Evolutionary conservation across 768 basidiomycete species (phyloP).

Genomic region (Suillus paluster): DNA sequence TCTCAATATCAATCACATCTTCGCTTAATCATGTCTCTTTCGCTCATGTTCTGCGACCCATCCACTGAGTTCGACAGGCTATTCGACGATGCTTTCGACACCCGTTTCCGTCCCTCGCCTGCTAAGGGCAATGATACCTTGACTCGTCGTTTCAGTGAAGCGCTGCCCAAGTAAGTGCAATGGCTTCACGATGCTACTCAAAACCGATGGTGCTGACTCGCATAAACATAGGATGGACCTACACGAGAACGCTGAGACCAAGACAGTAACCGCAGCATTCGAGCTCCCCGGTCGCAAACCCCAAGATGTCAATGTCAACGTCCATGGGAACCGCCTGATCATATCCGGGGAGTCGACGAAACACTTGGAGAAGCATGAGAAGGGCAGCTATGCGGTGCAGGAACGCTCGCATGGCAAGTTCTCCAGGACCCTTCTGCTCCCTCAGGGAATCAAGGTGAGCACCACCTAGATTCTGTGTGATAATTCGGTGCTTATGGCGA

Average conservation of each 20-base stretch:
- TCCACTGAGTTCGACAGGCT: slow-evolving; percentile 48
- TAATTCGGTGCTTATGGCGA: neutral
- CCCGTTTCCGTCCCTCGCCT: slow-evolving; percentile 26
- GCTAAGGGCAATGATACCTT: slow-evolving; percentile 14
- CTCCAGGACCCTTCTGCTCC: slow-evolving; percentile 50
- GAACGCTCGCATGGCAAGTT: slow-evolving; percentile 56
- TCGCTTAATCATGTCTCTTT: slow-evolving; percentile 25
- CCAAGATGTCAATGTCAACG: slow-evolving; percentile 56
- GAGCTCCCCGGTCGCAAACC: slow-evolving; percentile 61
- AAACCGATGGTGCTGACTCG: neutral
- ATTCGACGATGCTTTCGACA: slow-evolving; percentile 40
- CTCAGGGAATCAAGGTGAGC: slow-evolving; percentile 50
- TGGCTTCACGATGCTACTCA: neutral
- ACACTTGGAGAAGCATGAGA: slow-evolving; percentile 37
- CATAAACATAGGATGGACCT: slow-evolving; percentile 51
- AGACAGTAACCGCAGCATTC: slow-evolving; percentile 57
- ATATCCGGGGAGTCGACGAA: slow-evolving; percentile 54
- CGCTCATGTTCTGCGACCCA: slow-evolving; percentile 39
- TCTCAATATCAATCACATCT: neutral
- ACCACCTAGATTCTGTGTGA: neutral
- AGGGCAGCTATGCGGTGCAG: slow-evolving; percentile 38
- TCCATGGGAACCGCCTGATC: slow-evolving; percentile 52
- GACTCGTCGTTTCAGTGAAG: neutral
- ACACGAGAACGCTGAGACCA: slow-evolving; percentile 51
- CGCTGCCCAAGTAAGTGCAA: slow-evolving; percentile 34